Evolutionary conservation across 75 land plant genomes (phyloP), one percentile per base, ranked within the genome.

Genomic region (Selaginella moellendorffii): DNA sequence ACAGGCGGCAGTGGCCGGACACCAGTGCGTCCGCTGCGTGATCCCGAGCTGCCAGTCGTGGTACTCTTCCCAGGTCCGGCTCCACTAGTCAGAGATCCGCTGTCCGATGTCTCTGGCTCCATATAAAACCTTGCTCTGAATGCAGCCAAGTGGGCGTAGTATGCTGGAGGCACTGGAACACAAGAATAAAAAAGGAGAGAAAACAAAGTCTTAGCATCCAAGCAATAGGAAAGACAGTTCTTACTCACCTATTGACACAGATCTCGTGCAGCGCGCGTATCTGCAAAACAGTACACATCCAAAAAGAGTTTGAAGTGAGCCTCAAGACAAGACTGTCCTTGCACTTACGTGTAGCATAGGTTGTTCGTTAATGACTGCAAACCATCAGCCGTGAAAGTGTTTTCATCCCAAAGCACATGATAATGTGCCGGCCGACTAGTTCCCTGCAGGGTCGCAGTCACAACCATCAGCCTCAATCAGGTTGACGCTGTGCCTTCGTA

Each of bases 371-470:
- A 66, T 2, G 87, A 75, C 69, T 90, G 92, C 31, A 90, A 67
- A 42, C 74, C 87, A 70, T 90, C 97, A 0, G 97, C 97, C 0
- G 87, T 82, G 61, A 90, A 90, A 31, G 81, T 86, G 72, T 90
- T 90, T 68, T 90, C 96, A 75, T 90, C 96, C 96, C 96, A 90
- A 1, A 90, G 83, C 28, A 90, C 96, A 78, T 90, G 96, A 72
- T 90, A 90, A 69, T 90, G 97, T 30, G 97, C 97, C 21, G 97
- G 97, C 27, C 97, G 68, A 62, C 97, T 90, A 5, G 97, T 90
- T 21, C 97, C 97, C 97, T 90, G 83, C 2, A 19, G 51, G 5
- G 14, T 5, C 46, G 14, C 14, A 36, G 5, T 5, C 14, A 36
- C 46, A 36, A 5, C 14, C 14, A 36, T 36, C 5, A 36, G 14